These are phyloP conservation scores for Colletotrichum magnum DNA, from an alignment of 2,329 filamentous ascomycete species.

Conservation along the genomic window DNA sequence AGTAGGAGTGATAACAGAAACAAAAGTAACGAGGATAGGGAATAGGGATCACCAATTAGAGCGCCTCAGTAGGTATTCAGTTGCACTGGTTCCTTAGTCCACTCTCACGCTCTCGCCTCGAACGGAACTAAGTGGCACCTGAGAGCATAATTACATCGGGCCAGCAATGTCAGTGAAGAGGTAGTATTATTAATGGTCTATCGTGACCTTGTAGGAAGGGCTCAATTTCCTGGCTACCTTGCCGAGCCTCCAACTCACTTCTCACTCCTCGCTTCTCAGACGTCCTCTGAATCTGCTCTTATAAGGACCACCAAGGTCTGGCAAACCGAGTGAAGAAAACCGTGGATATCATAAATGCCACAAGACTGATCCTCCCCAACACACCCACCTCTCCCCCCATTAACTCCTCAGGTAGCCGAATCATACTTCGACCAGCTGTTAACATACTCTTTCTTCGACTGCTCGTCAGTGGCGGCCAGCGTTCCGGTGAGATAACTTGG, in stretches of 20 bases:
- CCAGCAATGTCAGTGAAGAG: too few relatives aligned
- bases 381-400: background rate
- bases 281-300: slow-evolving; percentile 21
- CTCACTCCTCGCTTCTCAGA: slow-evolving; percentile 8
- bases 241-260: background rate
- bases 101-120: too few relatives aligned
- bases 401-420: slow-evolving; percentile 15
- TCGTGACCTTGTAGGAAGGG: background rate
- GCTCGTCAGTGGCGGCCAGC: slow-evolving; percentile 32
- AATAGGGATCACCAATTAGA: too few relatives aligned
- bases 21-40: too few relatives aligned
- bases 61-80: too few relatives aligned
- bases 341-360: slow-evolving; percentile 32
- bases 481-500: slow-evolving; percentile 29
- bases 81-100: too few relatives aligned
- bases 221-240: background rate
- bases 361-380: background rate
- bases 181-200: background rate
- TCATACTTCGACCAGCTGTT: slow-evolving; percentile 35
- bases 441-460: slow-evolving; percentile 17
- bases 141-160: too few relatives aligned
- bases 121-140: too few relatives aligned
- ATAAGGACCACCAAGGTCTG: slow-evolving; percentile 18
- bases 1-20: too few relatives aligned
- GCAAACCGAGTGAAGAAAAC: slow-evolving; percentile 22